A percentile compares a stretch with the other conserved stretches of the same genome.
Evolutionary conservation across 768 basidiomycete genomes (phyloP).

Genomic region (Ramaria rubella): DNA sequence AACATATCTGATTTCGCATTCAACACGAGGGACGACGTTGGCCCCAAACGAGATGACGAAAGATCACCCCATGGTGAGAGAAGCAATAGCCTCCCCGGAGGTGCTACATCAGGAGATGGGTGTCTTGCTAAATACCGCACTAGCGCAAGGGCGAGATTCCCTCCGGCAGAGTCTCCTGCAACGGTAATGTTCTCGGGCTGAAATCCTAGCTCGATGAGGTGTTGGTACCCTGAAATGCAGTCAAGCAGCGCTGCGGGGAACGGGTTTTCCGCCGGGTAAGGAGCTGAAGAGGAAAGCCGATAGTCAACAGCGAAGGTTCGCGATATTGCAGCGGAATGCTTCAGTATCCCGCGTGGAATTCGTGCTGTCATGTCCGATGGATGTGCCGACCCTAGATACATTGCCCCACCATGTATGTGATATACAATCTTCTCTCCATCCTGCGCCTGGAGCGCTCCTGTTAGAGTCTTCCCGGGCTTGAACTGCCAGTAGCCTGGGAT

Average conservation of each 20-base stretch:
- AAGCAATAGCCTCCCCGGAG: constrained; percentile 14
- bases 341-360: constrained; percentile 42
- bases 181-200: constrained; percentile 13
- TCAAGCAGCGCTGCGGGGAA: constrained; percentile 77
- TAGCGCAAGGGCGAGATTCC: constrained; percentile 25
- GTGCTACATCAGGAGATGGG: constrained; percentile 2
- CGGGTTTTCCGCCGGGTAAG: constrained; percentile 40
- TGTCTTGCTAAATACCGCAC: constrained; percentile 30
- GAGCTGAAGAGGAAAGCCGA: constrained; percentile 47
- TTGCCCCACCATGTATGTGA: constrained; percentile 38
- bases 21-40: background rate
- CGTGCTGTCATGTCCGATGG: constrained; percentile 42
- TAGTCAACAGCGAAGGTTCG: constrained; percentile 65
- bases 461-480: constrained; percentile 32
- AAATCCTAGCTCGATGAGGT: constrained; percentile 41
- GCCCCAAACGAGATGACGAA: background rate
- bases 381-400: constrained; percentile 37
- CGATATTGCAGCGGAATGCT: constrained; percentile 36
- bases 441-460: constrained; percentile 31
- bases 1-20: constrained; percentile 4
- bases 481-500: constrained; percentile 56
- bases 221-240: constrained; percentile 64
- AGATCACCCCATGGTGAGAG: constrained; percentile 17
- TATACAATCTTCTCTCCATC: constrained; percentile 54
- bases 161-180: constrained; percentile 18